Evolutionary conservation across 73 alveolate species (phyloP).

Genomic region (Tetrahymena elliotti): DNA sequence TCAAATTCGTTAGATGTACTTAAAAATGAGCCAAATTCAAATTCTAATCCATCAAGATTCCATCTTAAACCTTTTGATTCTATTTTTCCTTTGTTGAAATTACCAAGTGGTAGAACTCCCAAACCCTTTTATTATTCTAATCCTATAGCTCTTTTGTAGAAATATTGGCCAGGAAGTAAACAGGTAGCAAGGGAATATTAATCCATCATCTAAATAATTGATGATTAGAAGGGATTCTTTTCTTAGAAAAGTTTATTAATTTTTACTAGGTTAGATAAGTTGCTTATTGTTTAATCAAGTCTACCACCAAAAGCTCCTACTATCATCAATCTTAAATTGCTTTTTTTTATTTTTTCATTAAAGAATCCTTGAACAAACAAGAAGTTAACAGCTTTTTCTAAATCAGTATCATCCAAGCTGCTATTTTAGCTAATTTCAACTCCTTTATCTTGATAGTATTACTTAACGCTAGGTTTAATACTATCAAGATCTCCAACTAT

Average conservation of each 20-base stretch:
- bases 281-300: neutral
- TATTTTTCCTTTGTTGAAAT: neutral
- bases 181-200: neutral
- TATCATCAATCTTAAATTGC: neutral
- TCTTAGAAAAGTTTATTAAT: neutral
- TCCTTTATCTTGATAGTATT: neutral
- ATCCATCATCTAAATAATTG: neutral
- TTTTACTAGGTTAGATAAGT: neutral
- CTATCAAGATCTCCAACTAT: neutral
- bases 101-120: constrained; percentile 1
- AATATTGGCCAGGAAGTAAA: neutral
- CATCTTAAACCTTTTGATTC: neutral
- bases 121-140: neutral
- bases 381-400: neutral
- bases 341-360: neutral
- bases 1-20: neutral
- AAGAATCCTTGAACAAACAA: neutral
- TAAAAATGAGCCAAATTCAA: neutral
- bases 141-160: neutral
- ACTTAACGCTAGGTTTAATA: neutral
- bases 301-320: neutral
- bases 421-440: neutral
- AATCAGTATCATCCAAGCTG: neutral
- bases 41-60: neutral
- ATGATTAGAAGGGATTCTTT: neutral